Evolutionary conservation across 73 alveolate genomes (phyloP).

Genomic region (Paramecium bursaria): DNA sequence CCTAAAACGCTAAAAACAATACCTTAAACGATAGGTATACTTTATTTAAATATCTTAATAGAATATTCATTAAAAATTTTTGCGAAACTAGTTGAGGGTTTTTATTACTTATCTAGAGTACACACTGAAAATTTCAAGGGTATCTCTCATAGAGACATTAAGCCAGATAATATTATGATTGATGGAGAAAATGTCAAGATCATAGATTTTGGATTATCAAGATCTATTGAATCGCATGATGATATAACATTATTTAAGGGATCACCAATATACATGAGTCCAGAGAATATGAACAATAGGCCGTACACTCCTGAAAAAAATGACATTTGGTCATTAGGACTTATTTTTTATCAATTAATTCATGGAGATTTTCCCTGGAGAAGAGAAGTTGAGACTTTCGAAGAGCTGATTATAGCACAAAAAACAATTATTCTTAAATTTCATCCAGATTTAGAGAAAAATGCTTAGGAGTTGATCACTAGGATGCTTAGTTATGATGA

Average conservation of each 20-base stretch:
- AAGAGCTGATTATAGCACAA: neutral
- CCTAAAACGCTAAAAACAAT: too few relatives aligned
- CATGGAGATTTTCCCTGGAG: conserved; percentile 52
- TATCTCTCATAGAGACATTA: conserved; percentile 25
- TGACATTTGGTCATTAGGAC: conserved; percentile 50
- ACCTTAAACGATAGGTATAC: too few relatives aligned
- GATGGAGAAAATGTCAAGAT: conserved; percentile 11
- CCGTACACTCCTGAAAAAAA: conserved; percentile 14
- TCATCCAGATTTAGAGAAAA: too few relatives aligned
- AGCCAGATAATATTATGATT: conserved; percentile 52
- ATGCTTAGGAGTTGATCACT: conserved; percentile 33
- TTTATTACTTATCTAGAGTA: too few relatives aligned
- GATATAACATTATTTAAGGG: neutral
- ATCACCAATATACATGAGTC: conserved; percentile 48
- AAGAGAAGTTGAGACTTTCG: neutral
- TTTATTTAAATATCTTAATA: too few relatives aligned
- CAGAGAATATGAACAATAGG: neutral
- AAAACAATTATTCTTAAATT: neutral
- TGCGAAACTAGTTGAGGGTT: too few relatives aligned
- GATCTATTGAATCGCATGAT: neutral
- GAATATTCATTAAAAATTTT: too few relatives aligned
- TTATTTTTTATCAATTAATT: conserved; percentile 16
- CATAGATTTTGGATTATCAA: conserved; percentile 39
- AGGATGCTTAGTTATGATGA: conserved; percentile 60
- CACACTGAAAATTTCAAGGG: too few relatives aligned